Evolutionary conservation across 176 grass and related monocot species (phyloP).

Genomic region (Pontederia crassipes): DNA sequence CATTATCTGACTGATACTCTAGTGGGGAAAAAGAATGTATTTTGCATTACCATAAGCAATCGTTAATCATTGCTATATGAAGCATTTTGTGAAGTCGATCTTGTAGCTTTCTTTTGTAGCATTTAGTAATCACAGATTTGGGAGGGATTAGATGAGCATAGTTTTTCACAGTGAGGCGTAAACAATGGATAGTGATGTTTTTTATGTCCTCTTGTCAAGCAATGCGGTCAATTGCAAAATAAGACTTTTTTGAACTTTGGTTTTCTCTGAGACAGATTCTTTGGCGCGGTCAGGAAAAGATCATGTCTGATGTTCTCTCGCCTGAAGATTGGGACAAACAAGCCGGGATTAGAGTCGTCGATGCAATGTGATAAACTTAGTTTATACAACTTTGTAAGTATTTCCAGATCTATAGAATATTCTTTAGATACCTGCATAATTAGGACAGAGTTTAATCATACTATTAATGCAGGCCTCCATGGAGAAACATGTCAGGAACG

Average conservation of each 20-base stretch:
- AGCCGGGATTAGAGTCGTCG: slow-evolving; percentile 39
- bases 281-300: slow-evolving; percentile 59
- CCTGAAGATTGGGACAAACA: slow-evolving; percentile 50
- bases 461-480: too few relatives aligned
- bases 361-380: slow-evolving; percentile 26
- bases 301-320: slow-evolving; percentile 70
- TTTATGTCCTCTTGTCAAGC: not conserved
- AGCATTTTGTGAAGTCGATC: too few relatives aligned
- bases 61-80: too few relatives aligned
- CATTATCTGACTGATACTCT: slow-evolving; percentile 2
- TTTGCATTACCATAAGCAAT: not conserved
- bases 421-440: too few relatives aligned
- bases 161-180: not conserved
- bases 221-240: not conserved
- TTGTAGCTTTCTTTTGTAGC: too few relatives aligned
- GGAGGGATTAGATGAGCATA: not conserved
- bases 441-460: too few relatives aligned
- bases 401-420: too few relatives aligned
- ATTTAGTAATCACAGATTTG: too few relatives aligned
- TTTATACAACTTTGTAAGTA: too few relatives aligned
- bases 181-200: not conserved
- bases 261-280: slow-evolving; percentile 46
- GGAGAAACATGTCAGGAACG: too few relatives aligned
- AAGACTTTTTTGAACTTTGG: not conserved
- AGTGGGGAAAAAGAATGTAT: not conserved